Evolutionary conservation across 106 monocot species (phyloP), one percentile per base, ranked within the genome.

Genomic region (Dendrobium officinale): DNA sequence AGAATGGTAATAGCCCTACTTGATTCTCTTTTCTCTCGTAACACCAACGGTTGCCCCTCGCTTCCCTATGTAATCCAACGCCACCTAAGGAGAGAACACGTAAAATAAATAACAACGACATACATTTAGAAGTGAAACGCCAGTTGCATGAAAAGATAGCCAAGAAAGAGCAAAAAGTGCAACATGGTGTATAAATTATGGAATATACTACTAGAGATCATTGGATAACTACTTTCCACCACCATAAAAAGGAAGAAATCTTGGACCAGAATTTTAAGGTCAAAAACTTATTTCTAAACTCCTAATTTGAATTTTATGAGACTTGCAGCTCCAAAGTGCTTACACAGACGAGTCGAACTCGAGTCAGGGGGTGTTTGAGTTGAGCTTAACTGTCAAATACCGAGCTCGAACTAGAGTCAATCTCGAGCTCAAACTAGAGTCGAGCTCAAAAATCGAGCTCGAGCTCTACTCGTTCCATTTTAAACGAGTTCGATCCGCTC

Each of bases 21-120:
- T 99, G 64, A 99, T 95, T 80, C 98, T 95, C 87, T 99, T 99
- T 55, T 99, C 98, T 79, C 72, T 89, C 42, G 98, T 99, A 19
- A 99, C 98, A 82, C 95, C 99, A 70, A 95, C 99, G 79, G 93
- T 95, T 56, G 93, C 87, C 64, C 99, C 99, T 79, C 99, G 88
- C 73, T 95, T 99, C 48, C 99, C 99, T 79, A 99, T 99, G 78
- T 99, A 99, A 79, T 99, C 99, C 87, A 99, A 77, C 47, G 99
- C 99, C 59, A 99, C 99, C 99, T 99, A 78, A 78, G 40, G 2
- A 78, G 31, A 58, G 2, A 33, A 10, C 1, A 59, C 17, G 31
- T 33, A 40, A 16, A 27, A 31, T 41, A 56, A 33, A 31, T 2
- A 33, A 17, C 6, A 64, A 22, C 41, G 55, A 1, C 29, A 70